Evolutionary conservation across 768 basidiomycete genomes (phyloP).

Genomic region (Tremella fuciformis): DNA sequence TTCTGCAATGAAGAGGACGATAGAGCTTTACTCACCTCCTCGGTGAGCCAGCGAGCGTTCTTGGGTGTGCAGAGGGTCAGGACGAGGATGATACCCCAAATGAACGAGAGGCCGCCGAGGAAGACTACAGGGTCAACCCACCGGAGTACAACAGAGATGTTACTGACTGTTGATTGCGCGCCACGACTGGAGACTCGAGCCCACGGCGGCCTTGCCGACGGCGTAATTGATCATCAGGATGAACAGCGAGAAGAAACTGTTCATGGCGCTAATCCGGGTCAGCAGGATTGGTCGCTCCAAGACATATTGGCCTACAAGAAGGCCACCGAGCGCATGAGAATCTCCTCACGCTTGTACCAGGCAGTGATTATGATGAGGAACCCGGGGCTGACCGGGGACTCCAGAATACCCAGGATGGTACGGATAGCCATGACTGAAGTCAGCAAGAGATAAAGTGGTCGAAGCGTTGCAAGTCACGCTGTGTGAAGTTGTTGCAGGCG

Average conservation of each 20-base stretch:
- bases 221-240: slow-evolving; percentile 25
- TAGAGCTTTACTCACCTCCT: slow-evolving; percentile 5
- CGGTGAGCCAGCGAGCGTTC: slow-evolving; percentile 18
- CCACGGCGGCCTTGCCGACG: slow-evolving; percentile 17
- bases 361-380: slow-evolving; percentile 15
- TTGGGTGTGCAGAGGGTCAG: slow-evolving; percentile 10
- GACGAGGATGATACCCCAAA: slow-evolving; percentile 18
- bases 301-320: neutral
- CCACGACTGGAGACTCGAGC: slow-evolving; percentile 15
- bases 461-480: slow-evolving; percentile 11
- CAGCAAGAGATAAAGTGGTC: neutral
- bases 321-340: slow-evolving; percentile 1
- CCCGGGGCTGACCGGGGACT: slow-evolving; percentile 11
- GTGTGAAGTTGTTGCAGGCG: slow-evolving; percentile 18
- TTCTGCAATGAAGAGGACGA: neutral
- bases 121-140: slow-evolving; percentile 11
- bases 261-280: slow-evolving; percentile 17
- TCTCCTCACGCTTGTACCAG: slow-evolving; percentile 10
- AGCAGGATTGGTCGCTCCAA: neutral
- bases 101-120: slow-evolving; percentile 21
- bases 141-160: neutral
- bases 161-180: slow-evolving; percentile 21
- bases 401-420: slow-evolving; percentile 9
- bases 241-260: slow-evolving; percentile 29
- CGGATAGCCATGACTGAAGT: slow-evolving; percentile 8